Evolutionary conservation across 805 yeast genomes (phyloP).

Genomic region (Saturnispora zaruensis): DNA sequence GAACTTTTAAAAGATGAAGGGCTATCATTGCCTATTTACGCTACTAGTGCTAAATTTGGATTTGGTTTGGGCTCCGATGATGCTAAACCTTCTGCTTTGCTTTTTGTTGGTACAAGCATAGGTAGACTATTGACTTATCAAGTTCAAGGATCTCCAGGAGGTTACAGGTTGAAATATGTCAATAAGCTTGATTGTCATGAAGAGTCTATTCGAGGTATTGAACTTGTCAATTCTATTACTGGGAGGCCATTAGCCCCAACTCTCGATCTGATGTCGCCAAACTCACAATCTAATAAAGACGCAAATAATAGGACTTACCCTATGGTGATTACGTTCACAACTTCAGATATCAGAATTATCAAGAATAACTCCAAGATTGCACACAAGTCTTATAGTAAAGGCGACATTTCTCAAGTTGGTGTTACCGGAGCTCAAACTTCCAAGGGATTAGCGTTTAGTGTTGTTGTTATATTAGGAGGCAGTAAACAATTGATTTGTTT

Average conservation of each 20-base stretch:
- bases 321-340: slow-evolving; percentile 45
- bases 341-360: slow-evolving; percentile 53
- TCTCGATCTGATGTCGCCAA: slow-evolving; percentile 37
- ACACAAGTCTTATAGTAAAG: slow-evolving; percentile 52
- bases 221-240: slow-evolving; percentile 46
- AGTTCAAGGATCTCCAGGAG: slow-evolving; percentile 56
- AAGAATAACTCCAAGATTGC: slow-evolving; percentile 55
- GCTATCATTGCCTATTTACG: slow-evolving; percentile 23
- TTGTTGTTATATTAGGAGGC: slow-evolving; percentile 24
- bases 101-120: slow-evolving; percentile 66
- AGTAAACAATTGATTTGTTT: slow-evolving; percentile 26
- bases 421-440: slow-evolving; percentile 33
- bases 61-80: slow-evolving; percentile 47
- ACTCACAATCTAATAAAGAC: slow-evolving; percentile 3
- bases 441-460: slow-evolving; percentile 21
- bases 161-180: slow-evolving; percentile 47
- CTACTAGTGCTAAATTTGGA: slow-evolving; percentile 64
- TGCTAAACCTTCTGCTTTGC: slow-evolving; percentile 43
- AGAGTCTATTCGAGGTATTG: slow-evolving; percentile 44
- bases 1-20: slow-evolving; percentile 25
- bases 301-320: slow-evolving; percentile 55
- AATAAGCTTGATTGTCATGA: slow-evolving; percentile 42
- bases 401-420: slow-evolving; percentile 40
- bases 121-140: slow-evolving; percentile 66
- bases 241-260: slow-evolving; percentile 65